Evolutionary conservation across 106 monocot species (phyloP), one percentile per base, ranked within the genome.

Genomic region (Dioscorea zingiberensis): DNA sequence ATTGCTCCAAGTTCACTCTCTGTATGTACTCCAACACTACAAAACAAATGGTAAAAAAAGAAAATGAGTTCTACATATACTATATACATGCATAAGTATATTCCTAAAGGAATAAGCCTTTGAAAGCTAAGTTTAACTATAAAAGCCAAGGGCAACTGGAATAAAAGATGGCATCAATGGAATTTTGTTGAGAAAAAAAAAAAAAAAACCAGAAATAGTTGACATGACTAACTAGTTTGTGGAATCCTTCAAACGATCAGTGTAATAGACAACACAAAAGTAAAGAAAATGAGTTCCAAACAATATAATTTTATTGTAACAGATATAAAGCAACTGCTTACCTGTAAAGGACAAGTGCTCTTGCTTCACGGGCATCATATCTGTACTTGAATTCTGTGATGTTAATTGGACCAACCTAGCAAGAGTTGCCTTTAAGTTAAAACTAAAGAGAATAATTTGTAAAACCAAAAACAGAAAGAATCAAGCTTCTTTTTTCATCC

Each of bases 381-480:
- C 98, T 84, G 69, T 99, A 99, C 54, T 86, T 99, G 58, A 99
- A 99, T 63, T 99, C 98, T 55, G 98, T 99, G 51, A 99, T 99
- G 67, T 99, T 99, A 60, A 99, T 74, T 25, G 60, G 67, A 24
- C 98, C 98, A 70, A 99, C 93, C 98, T 99, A 38, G 68, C 62
- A 70, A 78, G 17, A 48, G n/a, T n/a, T 29, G 44, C 3, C 24
- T 60, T 2, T 28, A 66, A 22, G 17, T 64, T 30, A 26, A 6
- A 15, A 26, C 38, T 32, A 48, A n/a, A 55, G 17, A 49, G 12
- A 38, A 13, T 6, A 21, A 75, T 48, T 21, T 21, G 47, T 38
- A 38, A 62, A 11, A 54, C 13, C 27, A 2, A 24, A 63, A 8
- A 63, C 17, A 54, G n/a, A 48, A 70, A 5, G 6, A 38, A 38